Percentiles rank a stretch among this genome's conserved stretches.
Conservation (phyloP, 306 rosid species). For the Vigna reflexopilosa region DNA sequence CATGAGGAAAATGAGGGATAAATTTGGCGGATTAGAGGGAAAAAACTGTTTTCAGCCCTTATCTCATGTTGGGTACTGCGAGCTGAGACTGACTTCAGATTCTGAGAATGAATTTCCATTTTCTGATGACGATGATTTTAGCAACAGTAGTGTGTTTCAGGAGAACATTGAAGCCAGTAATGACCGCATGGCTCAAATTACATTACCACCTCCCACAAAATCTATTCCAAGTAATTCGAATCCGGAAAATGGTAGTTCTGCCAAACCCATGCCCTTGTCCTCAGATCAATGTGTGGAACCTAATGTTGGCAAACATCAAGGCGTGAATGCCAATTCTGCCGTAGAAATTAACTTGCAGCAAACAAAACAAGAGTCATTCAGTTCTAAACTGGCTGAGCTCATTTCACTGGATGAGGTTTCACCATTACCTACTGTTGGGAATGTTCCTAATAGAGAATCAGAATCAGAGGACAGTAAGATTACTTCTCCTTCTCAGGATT, state of each 20-base stretch:
- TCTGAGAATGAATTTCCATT: constrained; percentile 68
- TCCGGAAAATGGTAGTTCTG: constrained; percentile 40
- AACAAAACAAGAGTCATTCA: constrained; percentile 43
- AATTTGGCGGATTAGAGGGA: constrained; percentile 52
- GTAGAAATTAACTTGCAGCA: constrained; percentile 50
- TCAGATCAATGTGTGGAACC: constrained; percentile 52
- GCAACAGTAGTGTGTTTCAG: constrained; percentile 31
- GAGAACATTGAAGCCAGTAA: constrained; percentile 46
- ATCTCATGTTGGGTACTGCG: constrained; percentile 59
- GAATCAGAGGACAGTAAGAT: constrained; percentile 46
- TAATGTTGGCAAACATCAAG: constrained; percentile 44
- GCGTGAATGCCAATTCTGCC: constrained; percentile 39
- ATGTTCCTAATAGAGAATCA: constrained; percentile 40
- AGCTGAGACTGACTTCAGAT: constrained; percentile 70
- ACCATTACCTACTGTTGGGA: constrained; percentile 41
- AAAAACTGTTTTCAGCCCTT: constrained; percentile 45
- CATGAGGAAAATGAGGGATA: constrained; percentile 59
- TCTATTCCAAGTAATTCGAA: constrained; percentile 38
- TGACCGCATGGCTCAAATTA: constrained; percentile 38
- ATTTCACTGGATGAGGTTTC: constrained; percentile 54
- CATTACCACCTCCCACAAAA: constrained; percentile 43
- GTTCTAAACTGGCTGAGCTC: constrained; percentile 56
- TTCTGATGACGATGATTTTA: constrained; percentile 64
- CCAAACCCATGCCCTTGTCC: constrained; percentile 46
- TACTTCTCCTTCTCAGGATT: constrained; percentile 40